A percentile compares a stretch with the other conserved stretches of the same genome.
phyloP scores from a whole-genome alignment of 345 rosid genomes.

The Raphanus raphanistrum region DNA sequence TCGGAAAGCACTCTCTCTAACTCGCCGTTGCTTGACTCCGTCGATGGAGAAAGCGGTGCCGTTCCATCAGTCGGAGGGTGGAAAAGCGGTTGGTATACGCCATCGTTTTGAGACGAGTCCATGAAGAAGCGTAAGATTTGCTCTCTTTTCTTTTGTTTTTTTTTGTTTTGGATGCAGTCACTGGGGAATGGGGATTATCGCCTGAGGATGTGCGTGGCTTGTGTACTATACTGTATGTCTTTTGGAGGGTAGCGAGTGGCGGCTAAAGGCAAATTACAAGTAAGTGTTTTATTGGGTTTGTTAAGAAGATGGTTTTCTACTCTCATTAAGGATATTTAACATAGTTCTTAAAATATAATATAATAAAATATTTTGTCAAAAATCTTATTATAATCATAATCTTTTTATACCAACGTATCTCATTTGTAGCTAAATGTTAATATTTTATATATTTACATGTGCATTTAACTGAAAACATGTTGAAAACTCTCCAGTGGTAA shows the following conservation, averaged over 20 bases:
- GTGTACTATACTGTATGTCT: neutral
- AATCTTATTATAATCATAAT: too few relatives aligned
- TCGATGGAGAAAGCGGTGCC: neutral
- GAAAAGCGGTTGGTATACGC: slow-evolving; percentile 13
- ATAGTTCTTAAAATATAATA: too few relatives aligned
- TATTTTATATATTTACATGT: neutral
- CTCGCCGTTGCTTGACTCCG: slow-evolving; percentile 24
- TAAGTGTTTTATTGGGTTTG: neutral
- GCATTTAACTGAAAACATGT: neutral
- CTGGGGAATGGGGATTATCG: neutral
- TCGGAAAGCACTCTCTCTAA: slow-evolving; percentile 34
- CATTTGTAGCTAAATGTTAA: neutral
- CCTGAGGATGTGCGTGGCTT: neutral
- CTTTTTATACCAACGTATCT: too few relatives aligned
- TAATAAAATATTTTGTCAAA: too few relatives aligned
- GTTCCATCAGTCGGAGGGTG: slow-evolving; percentile 4
- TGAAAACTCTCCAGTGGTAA: neutral
- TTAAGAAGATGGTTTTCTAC: neutral
- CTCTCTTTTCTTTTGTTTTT: neutral
- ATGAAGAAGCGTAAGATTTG: slow-evolving; percentile 14
- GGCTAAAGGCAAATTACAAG: neutral
- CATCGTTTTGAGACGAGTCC: slow-evolving; percentile 19
- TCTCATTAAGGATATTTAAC: neutral
- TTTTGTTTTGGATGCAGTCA: neutral
- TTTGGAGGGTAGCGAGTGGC: neutral